Conservation (phyloP, 257 asterid species). For the Solanum appendiculatum region DNA sequence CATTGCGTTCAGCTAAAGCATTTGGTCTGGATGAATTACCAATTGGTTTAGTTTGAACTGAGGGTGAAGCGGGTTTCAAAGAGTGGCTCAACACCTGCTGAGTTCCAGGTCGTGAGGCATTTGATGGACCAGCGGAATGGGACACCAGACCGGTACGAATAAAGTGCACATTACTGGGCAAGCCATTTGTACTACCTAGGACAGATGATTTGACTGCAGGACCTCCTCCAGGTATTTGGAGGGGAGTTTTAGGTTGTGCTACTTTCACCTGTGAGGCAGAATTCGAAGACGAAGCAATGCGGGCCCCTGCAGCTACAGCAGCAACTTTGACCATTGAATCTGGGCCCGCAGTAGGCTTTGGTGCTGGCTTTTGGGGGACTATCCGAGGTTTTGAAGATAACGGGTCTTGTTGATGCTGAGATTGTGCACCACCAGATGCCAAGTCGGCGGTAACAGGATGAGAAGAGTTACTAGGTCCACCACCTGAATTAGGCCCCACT, state of each 20-base stretch:
- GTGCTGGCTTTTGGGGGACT: slow-evolving; percentile 18
- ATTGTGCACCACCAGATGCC: slow-evolving; percentile 11
- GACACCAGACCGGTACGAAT: slow-evolving; percentile 13
- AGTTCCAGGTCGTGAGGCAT: not conserved
- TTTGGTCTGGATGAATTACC: not conserved
- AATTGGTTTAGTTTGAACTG: not conserved
- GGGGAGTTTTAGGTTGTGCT: slow-evolving; percentile 49
- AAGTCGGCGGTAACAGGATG: slow-evolving; percentile 14
- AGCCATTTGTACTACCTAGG: slow-evolving; percentile 32
- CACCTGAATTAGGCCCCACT: slow-evolving; percentile 15
- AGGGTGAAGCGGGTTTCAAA: not conserved
- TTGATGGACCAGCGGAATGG: not conserved
- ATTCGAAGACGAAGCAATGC: slow-evolving; percentile 57
- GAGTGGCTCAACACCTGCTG: not conserved
- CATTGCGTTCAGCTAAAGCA: not conserved
- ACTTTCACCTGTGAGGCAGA: slow-evolving; percentile 55
- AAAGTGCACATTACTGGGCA: slow-evolving; percentile 76
- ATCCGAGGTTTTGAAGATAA: slow-evolving; percentile 18
- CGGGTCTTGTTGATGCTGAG: slow-evolving; percentile 11
- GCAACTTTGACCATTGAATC: slow-evolving; percentile 74
- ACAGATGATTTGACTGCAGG: slow-evolving; percentile 33
- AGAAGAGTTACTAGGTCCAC: slow-evolving; percentile 6
- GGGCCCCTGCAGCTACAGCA: slow-evolving; percentile 84
- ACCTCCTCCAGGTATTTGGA: slow-evolving; percentile 38
- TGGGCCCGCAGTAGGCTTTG: slow-evolving; percentile 17